phyloP scores from a whole-genome alignment of 1,139 yeast genomes.

The Meyerozyma athensensis region DNA sequence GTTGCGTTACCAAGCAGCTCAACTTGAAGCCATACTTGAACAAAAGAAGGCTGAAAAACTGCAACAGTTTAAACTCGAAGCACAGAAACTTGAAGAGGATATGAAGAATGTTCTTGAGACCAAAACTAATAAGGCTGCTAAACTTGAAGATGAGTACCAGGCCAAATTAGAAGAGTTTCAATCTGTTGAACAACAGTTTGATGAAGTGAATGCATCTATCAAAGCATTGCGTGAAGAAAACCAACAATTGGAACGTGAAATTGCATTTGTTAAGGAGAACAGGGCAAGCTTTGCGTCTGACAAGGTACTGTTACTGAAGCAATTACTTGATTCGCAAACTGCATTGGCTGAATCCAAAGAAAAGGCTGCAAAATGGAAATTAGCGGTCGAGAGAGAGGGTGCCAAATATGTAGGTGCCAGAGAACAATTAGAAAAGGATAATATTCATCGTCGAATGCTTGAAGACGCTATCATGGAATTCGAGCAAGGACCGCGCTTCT shows the following conservation, averaged over 20 bases:
- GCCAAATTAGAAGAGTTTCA: slow-evolving; percentile 10
- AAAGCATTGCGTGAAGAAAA: slow-evolving; percentile 4
- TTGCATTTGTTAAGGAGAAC: slow-evolving; percentile 12
- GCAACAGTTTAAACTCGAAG: slow-evolving; percentile 14
- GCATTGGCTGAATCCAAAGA: slow-evolving; percentile 8
- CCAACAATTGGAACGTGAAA: slow-evolving; percentile 6
- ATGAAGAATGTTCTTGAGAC: slow-evolving; percentile 13
- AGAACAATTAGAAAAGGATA: slow-evolving; percentile 19
- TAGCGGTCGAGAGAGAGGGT: slow-evolving; percentile 8
- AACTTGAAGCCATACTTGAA: slow-evolving; percentile 12
- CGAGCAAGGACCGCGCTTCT: slow-evolving; percentile 33
- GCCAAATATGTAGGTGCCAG: slow-evolving; percentile 10
- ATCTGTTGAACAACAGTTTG: slow-evolving; percentile 8
- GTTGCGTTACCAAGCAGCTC: slow-evolving; percentile 12
- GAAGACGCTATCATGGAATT: slow-evolving; percentile 52
- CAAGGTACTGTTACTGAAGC: slow-evolving; percentile 9
- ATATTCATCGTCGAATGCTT: slow-evolving; percentile 32
- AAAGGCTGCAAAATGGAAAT: slow-evolving; percentile 11
- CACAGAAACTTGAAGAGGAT: slow-evolving; percentile 17
- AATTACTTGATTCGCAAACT: slow-evolving; percentile 10
- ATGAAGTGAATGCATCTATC: slow-evolving; percentile 8
- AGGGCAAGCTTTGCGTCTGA: slow-evolving; percentile 13
- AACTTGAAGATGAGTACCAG: slow-evolving; percentile 8
- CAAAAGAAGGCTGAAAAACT: slow-evolving; percentile 12
- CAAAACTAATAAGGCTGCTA: slow-evolving; percentile 15